Evolutionary conservation across 2,329 filamentous ascomycete genomes (phyloP), one percentile per base, ranked within the genome.

Genomic region (Colletotrichum destructivum): DNA sequence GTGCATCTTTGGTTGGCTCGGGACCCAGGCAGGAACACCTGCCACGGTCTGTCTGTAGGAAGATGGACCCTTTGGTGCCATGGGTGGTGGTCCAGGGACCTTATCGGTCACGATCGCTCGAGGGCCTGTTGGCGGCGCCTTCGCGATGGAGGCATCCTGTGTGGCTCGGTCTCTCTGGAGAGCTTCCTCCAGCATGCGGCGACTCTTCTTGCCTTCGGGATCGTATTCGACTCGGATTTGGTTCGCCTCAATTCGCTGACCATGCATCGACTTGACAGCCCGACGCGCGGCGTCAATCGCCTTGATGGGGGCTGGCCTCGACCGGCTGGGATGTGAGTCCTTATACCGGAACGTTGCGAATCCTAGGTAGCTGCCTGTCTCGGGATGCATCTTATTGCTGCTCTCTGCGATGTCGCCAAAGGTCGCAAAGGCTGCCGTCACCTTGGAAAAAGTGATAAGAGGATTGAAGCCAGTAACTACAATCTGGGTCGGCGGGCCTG

Each of bases 381-480:
- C 92, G 11, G 96, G 96, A 81, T 99, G 95, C 78, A 97, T 96
- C 80, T 97, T 96, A 79, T 98, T 98, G 78, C 94, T 95, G 76
- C 97, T 93, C 78, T 95, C 93, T 55, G 93, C 92, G 74, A 99
- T 95, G 70, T 98, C 94, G 64, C 95, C 95, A 82, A 93, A 97
- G 3, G 89, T 90, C 21, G 92, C 90, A 79, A 97, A 97, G 65
- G 94, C 89, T 56, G 92, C 90, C 21, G 89, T 90, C 62, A 98
- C 88, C 77, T 94, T 93, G 66, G 90, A 89, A 76, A 97, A 94
- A 15, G 94, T 90, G 51, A 93, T 92, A 74, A 98, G 85, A 8
- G 96, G 95, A 81, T 98, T 96, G 80, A 98, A 98, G n/a, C 95
- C 94, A n/a, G 92, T 95, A 23, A 98, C 94, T 4, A 98, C 92